Conservation (phyloP, 306 rosid genomes). For the Fragaria vesca region DNA sequence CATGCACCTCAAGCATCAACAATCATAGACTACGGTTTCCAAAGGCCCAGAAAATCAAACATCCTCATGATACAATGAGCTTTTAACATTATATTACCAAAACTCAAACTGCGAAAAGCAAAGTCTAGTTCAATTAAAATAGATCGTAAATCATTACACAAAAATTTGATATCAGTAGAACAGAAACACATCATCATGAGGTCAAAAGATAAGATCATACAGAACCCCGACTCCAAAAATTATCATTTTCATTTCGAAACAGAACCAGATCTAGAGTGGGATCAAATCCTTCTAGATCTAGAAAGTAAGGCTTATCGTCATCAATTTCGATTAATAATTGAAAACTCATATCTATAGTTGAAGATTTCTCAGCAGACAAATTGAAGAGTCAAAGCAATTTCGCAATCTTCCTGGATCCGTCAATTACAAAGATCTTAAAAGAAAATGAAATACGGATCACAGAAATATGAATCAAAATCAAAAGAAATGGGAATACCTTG, state of each 20-base stretch:
- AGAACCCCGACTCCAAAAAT: no score
- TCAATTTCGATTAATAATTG: neutral
- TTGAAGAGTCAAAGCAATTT: neutral
- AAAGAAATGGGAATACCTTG: neutral
- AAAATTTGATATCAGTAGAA: neutral
- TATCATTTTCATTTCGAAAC: neutral
- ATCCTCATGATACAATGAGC: neutral
- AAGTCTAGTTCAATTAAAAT: neutral
- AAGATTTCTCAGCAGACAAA: neutral
- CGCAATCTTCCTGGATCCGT: neutral
- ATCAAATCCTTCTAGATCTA: neutral
- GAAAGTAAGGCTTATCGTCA: no score
- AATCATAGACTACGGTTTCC: neutral
- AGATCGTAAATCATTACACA: neutral
- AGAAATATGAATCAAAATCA: neutral
- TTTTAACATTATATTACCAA: neutral
- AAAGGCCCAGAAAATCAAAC: neutral
- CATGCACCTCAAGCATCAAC: neutral
- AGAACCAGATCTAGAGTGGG: constrained; percentile 15
- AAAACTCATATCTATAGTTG: neutral
- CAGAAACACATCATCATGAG: neutral
- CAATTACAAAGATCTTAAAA: neutral
- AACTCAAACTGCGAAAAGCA: neutral
- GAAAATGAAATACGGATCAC: no score
- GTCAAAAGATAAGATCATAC: neutral